A percentile compares a stretch with the other conserved stretches of the same genome.
Evolutionary conservation across 2,329 filamentous ascomycete genomes (phyloP).

Genomic region (Periglandula ipomoeae): DNA sequence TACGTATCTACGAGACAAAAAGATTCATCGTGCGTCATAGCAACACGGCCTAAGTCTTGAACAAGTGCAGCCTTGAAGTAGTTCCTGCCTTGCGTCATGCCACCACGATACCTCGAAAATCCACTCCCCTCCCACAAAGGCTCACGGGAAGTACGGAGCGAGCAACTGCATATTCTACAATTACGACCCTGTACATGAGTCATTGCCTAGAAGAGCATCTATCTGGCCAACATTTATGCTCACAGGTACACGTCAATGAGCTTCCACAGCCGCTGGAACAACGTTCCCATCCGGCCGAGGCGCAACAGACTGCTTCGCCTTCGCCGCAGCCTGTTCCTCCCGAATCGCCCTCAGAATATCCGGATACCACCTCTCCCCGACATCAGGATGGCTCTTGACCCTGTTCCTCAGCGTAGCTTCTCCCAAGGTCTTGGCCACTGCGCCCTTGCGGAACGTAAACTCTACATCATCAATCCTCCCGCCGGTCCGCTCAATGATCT

Average conservation of each 20-base stretch:
- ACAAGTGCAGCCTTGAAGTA: too few species aligned
- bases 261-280: conserved; percentile 19
- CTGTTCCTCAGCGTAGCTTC: conserved; percentile 80
- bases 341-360: conserved; percentile 50
- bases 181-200: too few species aligned
- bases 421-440: conserved; percentile 58
- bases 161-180: too few species aligned
- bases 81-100: too few species aligned
- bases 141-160: too few species aligned
- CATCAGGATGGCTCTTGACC: conserved; percentile 79
- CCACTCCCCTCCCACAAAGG: too few species aligned
- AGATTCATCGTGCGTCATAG: too few species aligned
- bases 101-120: too few species aligned
- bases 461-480: conserved; percentile 67
- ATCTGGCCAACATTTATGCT: too few species aligned
- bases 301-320: conserved; percentile 19
- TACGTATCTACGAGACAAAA: too few species aligned
- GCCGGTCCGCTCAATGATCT: conserved; percentile 46
- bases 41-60: too few species aligned
- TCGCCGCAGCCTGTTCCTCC: conserved; percentile 42
- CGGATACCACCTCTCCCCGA: conserved; percentile 73
- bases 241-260: conserved; percentile 22
- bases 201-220: too few species aligned
- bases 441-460: conserved; percentile 71
- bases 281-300: conserved; percentile 13